Conservation (phyloP, 495 filamentous ascomycete genomes). For the Lasiosphaeriaceae sp. region DNA sequence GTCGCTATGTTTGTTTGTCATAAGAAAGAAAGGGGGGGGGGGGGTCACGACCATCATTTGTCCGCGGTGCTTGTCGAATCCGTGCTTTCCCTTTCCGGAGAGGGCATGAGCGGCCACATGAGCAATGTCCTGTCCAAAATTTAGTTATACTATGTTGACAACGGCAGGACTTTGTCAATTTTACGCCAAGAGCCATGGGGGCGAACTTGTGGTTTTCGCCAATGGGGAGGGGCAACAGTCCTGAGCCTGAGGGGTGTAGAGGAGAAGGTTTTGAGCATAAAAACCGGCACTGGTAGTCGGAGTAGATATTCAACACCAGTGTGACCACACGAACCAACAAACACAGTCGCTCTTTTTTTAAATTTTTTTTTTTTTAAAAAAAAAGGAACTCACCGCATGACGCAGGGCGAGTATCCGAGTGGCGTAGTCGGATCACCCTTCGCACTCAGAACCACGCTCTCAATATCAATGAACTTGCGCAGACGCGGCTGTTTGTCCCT, state of each 20-base stretch:
- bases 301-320: too few species aligned
- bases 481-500: slow-evolving; percentile 46
- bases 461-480: slow-evolving; percentile 53
- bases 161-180: too few species aligned
- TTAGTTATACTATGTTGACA: too few species aligned
- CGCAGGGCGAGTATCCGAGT: slow-evolving; percentile 44
- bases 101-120: slow-evolving; percentile 50
- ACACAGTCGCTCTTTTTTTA: not conserved
- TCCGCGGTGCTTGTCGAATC: slow-evolving; percentile 54
- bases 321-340: too few species aligned
- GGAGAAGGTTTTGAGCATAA: slow-evolving; percentile 54
- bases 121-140: slow-evolving; percentile 39
- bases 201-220: slow-evolving; percentile 51
- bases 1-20: too few species aligned
- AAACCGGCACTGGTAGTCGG: slow-evolving; percentile 54
- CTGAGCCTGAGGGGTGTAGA: slow-evolving; percentile 47
- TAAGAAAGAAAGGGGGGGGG: too few species aligned
- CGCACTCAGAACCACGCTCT: slow-evolving; percentile 37
- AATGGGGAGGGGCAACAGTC: slow-evolving; percentile 47
- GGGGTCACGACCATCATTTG: slow-evolving; percentile 55
- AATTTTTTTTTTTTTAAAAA: not conserved
- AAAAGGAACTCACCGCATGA: slow-evolving; percentile 41
- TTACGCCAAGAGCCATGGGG: slow-evolving; percentile 46
- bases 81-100: slow-evolving; percentile 49
- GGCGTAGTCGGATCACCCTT: slow-evolving; percentile 43